Base-by-base conservation (phyloP, 1,139 yeast species). In the Martiniozyma asiatica region DNA sequence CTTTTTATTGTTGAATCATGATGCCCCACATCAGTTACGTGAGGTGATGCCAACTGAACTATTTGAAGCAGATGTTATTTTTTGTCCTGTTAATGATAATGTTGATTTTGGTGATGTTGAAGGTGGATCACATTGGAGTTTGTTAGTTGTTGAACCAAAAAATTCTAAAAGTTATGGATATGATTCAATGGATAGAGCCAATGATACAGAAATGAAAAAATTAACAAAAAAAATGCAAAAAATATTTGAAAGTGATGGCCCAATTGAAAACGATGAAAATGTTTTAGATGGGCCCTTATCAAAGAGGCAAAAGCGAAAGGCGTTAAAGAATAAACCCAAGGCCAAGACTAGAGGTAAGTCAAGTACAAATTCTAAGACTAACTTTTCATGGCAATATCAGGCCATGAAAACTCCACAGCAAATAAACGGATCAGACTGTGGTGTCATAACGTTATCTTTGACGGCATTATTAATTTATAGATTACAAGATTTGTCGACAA, bases 341-440 rank as follows among this genome's bases (percentile, higher is more conserved):
- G n/a, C n/a, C n/a, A n/a, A n/a, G n/a, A n/a, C n/a, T n/a, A n/a
- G n/a, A n/a, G n/a, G n/a, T n/a, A n/a, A n/a, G n/a, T n/a, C n/a
- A n/a, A n/a, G n/a, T n/a, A n/a, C n/a, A n/a, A n/a, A n/a, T n/a
- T n/a, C n/a, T n/a, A n/a, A n/a, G n/a, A n/a, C n/a, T n/a, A n/a
- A n/a, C n/a, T n/a, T n/a, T n/a, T n/a, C n/a, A n/a, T n/a, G n/a
- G n/a, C n/a, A n/a, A n/a, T n/a, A n/a, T n/a, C n/a, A n/a, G n/a
- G n/a, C n/a, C n/a, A n/a, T n/a, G n/a, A n/a, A n/a, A n/a, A 65
- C 82, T 0, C 93, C 92, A 0, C 92, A 78, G 44, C 93, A 81
- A 50, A 59, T 59, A 24, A 79, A 80, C 46, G 80, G 82, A 0
- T 70, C 65, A 30, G 94, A 81, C 46, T 80, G 93, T 53, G 94